Conservation (phyloP, 2,329 filamentous ascomycete species). For the Fusarium newnesense region DNA sequence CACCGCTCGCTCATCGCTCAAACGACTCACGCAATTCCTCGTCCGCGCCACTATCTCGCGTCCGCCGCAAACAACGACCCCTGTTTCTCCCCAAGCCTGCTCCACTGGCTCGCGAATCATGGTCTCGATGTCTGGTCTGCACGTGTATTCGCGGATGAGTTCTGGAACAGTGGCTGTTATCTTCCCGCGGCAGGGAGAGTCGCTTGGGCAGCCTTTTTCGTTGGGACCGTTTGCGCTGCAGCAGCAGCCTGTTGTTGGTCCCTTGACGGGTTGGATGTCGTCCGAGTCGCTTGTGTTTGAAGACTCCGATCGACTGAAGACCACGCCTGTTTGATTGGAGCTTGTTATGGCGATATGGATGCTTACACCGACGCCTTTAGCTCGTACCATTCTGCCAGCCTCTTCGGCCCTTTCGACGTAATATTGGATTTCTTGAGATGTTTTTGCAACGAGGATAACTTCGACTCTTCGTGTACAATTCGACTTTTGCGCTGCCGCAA, state of each 20-base stretch:
- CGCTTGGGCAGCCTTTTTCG: slow-evolving; percentile 25
- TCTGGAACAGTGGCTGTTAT: slow-evolving; percentile 33
- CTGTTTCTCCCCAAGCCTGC: slow-evolving; percentile 68
- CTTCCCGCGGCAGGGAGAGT: slow-evolving; percentile 19
- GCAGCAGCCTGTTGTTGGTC: slow-evolving; percentile 36
- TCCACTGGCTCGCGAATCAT: slow-evolving; percentile 67
- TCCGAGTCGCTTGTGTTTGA: slow-evolving; percentile 35
- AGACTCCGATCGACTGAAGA: slow-evolving; percentile 43
- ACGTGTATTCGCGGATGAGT: slow-evolving; percentile 55
- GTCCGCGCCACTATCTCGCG: slow-evolving; percentile 63
- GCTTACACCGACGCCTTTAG: slow-evolving; percentile 59
- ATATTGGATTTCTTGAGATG: slow-evolving; percentile 64
- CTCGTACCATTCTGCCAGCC: slow-evolving; percentile 54
- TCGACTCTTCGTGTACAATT: slow-evolving; percentile 65
- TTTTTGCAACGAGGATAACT: slow-evolving; percentile 62
- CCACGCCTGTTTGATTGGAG: slow-evolving; percentile 5
- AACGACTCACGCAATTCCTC: slow-evolving; percentile 63
- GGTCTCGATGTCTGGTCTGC: slow-evolving; percentile 60
- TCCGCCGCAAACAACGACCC: slow-evolving; percentile 69
- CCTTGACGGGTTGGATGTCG: slow-evolving; percentile 25
- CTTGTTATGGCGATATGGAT: slow-evolving; percentile 67
- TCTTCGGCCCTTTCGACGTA: slow-evolving; percentile 62
- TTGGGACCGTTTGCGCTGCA: slow-evolving; percentile 25
- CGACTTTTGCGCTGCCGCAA: slow-evolving; percentile 54
- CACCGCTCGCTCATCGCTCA: slow-evolving; percentile 70